Evolutionary conservation across 2,329 filamentous ascomycete genomes (phyloP), one percentile per base, ranked within the genome.

Genomic region (Bipolaris sorokiniana): DNA sequence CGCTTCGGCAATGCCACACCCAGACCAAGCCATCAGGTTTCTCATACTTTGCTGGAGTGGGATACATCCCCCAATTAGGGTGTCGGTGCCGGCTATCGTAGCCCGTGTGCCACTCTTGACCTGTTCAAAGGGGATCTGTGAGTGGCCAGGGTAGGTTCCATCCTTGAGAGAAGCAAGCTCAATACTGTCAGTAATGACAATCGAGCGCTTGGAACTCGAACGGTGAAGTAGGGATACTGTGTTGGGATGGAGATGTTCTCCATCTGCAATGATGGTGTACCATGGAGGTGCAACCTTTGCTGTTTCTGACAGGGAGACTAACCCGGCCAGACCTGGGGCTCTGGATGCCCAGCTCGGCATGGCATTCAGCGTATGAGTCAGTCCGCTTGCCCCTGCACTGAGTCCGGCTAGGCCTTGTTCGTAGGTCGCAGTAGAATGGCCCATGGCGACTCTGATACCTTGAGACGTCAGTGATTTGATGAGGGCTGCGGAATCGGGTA

Each of bases 301-400:
- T 54, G 56, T 64, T 7, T 52, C 23, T 0, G 64, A 71, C 0
- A 77, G 62, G 1, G 74, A 67, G 15, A 77, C 64, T 3, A 79
- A 57, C 23, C 83, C 83, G 31, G 81, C 77, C 15, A 85, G 73
- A 1, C 83, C 82, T 3, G 83, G 83, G 28, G 80, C 77, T 31
- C 83, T 78, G 44, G 83, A 82, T 52, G 80, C 74, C 3, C 84
- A 72, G 2, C 79, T 74, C 31, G 79, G 73, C 83, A 85, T 85
- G 41, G 81, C 82, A 63, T 86, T 85, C 41, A 85, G 77, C 0
- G 80, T 81, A 65, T 86, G 83, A 0, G 84, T 86, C 1, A 86
- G 68, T 40, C 79, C 76, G 37, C 75, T 82, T 28, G 83, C 83
- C 20, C 83, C 84, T 23, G 79, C 78, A 31, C 71, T 56, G 9